These are phyloP conservation scores for Puccinia novopanici DNA, from an alignment of 1,284 basidiomycete species.

Conservation along the genomic window DNA sequence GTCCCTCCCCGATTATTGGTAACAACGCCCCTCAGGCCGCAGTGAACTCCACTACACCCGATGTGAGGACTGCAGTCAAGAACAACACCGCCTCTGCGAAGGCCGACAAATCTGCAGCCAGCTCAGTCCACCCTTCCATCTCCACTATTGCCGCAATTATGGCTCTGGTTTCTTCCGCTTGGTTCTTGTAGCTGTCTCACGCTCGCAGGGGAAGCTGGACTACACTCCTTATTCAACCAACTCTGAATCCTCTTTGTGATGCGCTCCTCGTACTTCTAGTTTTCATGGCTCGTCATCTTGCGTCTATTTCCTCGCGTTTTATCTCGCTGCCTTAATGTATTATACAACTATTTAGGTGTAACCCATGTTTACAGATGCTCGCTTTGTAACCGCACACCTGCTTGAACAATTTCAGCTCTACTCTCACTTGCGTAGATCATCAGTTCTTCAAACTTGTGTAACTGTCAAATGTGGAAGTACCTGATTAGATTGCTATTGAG, in stretches of 20 bases:
- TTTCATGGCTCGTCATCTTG: no score
- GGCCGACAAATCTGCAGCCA: not conserved
- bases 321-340: no score
- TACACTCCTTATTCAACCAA: not conserved
- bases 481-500: no score
- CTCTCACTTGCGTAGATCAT: no score
- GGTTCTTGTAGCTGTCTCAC: not conserved
- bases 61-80: not conserved
- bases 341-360: no score
- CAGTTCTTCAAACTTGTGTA: no score
- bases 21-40: not conserved
- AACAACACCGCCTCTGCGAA: constrained; percentile 5
- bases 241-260: not conserved
- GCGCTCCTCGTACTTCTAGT: not conserved
- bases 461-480: no score
- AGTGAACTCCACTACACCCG: not conserved
- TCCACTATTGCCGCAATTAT: not conserved
- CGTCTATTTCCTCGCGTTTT: no score
- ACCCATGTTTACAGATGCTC: no score
- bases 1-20: constrained; percentile 14
- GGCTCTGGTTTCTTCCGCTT: not conserved
- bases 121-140: not conserved
- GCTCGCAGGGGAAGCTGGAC: not conserved
- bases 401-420: no score
- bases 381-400: no score